These are phyloP conservation scores for Phoma sp. DNA, from an alignment of 2,329 filamentous ascomycete genomes.

Conservation along the genomic window DNA sequence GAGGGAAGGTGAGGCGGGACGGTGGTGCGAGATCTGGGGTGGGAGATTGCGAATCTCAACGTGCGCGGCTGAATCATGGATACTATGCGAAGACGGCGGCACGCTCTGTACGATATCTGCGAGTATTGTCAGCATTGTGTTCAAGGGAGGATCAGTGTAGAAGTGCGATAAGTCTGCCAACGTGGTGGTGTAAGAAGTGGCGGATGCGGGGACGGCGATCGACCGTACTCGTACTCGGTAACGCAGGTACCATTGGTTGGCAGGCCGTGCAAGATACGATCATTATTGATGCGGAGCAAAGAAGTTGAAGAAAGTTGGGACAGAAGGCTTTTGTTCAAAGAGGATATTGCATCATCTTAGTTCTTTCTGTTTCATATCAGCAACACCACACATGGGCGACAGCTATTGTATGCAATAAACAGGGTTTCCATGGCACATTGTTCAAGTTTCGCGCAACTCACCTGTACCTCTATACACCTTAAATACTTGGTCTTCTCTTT, in stretches of 20 bases:
- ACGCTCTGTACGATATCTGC: background rate
- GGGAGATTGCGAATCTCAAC: slow-evolving; percentile 8
- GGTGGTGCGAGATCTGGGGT: slow-evolving; percentile 3
- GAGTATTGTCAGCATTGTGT: background rate
- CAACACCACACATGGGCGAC: too few relatives aligned
- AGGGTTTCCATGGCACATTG: too few relatives aligned
- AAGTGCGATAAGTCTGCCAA: background rate
- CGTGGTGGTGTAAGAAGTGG: background rate
- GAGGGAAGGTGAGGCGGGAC: background rate
- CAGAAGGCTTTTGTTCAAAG: too few relatives aligned
- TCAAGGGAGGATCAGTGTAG: background rate
- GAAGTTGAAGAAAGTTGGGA: too few relatives aligned
- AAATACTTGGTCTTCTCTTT: too few relatives aligned
- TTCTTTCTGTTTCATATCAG: too few relatives aligned
- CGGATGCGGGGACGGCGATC: slow-evolving; percentile 4
- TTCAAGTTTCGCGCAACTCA: too few relatives aligned
- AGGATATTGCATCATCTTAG: too few relatives aligned
- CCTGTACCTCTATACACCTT: too few relatives aligned
- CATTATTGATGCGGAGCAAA: too few relatives aligned
- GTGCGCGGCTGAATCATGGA: background rate
- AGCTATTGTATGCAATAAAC: too few relatives aligned
- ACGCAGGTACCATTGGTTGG: slow-evolving; percentile 3
- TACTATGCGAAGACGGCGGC: background rate
- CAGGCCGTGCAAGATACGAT: background rate
- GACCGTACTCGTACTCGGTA: slow-evolving; percentile 11